Percentiles rank a stretch among this genome's conserved stretches.
Evolutionary conservation across 2,329 filamentous ascomycete genomes (phyloP).

Genomic region (Didymella arachidicola): DNA sequence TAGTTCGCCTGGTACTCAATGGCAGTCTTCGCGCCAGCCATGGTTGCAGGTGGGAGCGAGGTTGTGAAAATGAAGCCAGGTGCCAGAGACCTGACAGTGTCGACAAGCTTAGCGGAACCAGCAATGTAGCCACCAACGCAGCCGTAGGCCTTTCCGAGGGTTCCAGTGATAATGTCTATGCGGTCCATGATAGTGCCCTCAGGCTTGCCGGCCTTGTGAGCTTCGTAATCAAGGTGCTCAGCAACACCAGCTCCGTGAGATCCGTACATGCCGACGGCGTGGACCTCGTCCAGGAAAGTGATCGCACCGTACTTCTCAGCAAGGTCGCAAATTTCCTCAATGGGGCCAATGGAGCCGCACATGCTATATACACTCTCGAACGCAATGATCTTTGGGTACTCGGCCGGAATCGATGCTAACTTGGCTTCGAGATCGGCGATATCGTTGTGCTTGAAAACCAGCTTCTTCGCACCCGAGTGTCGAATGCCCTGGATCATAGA

Average conservation of each 20-base stretch:
- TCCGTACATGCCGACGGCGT: constrained; percentile 99
- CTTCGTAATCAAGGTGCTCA: constrained; percentile 94
- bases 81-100: constrained; percentile 91
- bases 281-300: constrained; percentile 97
- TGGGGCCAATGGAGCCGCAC: constrained; percentile 96
- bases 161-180: constrained; percentile 96
- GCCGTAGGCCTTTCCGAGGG: constrained; percentile 95
- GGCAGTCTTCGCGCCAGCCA: constrained; percentile 90
- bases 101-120: constrained; percentile 83
- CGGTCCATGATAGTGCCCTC: constrained; percentile 91
- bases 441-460: constrained; percentile 99
- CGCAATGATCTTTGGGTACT: constrained; percentile 95
- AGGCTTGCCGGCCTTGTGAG: constrained; percentile 76
- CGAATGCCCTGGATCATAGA: constrained; percentile 99
- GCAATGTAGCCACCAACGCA: constrained; percentile 98
- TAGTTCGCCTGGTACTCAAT: constrained; percentile 93
- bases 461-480: constrained; percentile 94
- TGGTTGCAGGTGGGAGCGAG: constrained; percentile 91
- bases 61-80: constrained; percentile 99
- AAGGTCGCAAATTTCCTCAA: constrained; percentile 93
- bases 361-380: constrained; percentile 99
- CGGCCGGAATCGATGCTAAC: constrained; percentile 81
- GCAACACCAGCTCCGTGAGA: constrained; percentile 94
- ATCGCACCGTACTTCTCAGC: constrained; percentile 98
- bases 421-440: constrained; percentile 91